These are phyloP conservation scores for Podaxis sp. DNA, from an alignment of 768 basidiomycete species.

Conservation along the genomic window DNA sequence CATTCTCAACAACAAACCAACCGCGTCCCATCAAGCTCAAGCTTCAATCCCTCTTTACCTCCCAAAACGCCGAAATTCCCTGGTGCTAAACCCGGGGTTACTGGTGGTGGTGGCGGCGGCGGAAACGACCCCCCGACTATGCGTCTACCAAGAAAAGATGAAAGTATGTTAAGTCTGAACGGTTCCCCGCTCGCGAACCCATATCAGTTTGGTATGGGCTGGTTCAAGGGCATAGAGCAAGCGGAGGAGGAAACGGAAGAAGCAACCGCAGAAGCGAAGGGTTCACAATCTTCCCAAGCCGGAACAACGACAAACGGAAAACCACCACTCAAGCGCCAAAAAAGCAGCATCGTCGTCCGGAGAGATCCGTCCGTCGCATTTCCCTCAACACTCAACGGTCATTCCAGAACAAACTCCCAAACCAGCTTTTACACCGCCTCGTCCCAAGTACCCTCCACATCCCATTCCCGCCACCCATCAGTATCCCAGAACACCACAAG, in stretches of 20 bases:
- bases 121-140: conserved; percentile 36
- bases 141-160: conserved; percentile 70
- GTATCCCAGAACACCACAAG: conserved; percentile 19
- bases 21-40: conserved; percentile 57
- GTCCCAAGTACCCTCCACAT: conserved; percentile 33
- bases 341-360: conserved; percentile 62
- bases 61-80: conserved; percentile 56
- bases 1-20: conserved; percentile 20
- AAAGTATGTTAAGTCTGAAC: conserved; percentile 78
- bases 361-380: conserved; percentile 50
- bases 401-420: conserved; percentile 54
- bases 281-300: conserved; percentile 8
- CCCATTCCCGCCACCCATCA: conserved; percentile 41
- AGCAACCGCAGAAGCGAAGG: conserved; percentile 25
- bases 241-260: conserved; percentile 35
- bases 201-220: conserved; percentile 60
- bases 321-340: conserved; percentile 42
- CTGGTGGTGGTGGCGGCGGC: conserved; percentile 4
- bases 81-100: conserved; percentile 18
- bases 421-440: conserved; percentile 40
- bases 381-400: conserved; percentile 29
- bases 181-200: conserved; percentile 83
- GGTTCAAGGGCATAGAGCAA: conserved; percentile 48
- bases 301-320: conserved; percentile 17
- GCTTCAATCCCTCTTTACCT: conserved; percentile 71